Base-by-base conservation (phyloP, 2,329 filamentous ascomycete species). In the Penicillium sp. region DNA sequence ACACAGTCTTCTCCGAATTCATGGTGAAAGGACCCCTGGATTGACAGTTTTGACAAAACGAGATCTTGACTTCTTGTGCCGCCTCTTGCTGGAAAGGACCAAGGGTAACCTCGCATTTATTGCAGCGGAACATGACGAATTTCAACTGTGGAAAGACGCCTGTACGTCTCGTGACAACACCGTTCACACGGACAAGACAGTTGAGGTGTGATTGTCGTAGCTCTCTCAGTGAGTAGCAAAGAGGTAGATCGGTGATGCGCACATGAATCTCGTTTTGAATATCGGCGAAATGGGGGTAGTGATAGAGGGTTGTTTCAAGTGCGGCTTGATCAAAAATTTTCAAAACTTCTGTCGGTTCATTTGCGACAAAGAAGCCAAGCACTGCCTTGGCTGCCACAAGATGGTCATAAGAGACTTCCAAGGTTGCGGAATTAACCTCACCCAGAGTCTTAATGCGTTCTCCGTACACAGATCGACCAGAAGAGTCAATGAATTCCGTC, bases 201-300 rank as follows among this genome's bases (percentile, higher is more conserved):
- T 99, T 99, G 59, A 99, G 83, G 69, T 99, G 95, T 3, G 88
- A 91, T 75, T 99, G 94, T 59, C 94, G 90, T 46, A 99, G 82
- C 72, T 99, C 92, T 50, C 94, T 90, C 49, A 99, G 84, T 2
- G 94, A 99, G 74, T 97, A 97, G 67, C 92, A 89, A 28, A 97
- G 89, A 3, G 94, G 95, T 16, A 99, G 81, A 66, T 97, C 93
- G 21, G 91, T 92, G 68, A 99, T 96, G 59, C 94, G 91, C 55
- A 99, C 93, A 70, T 99, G 94, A 53, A 99, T 96, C 73, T 99
- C 94, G 26, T 91, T 89, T 74, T 97, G 94, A 66, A 99, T 99
- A 60, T 91, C 89, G 71, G 96, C 91, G 72, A 99, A 99, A 72
- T 97, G 92, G 1, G 92, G 93, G 74, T 97, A 99, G 72, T 97